A percentile compares a stretch with the other conserved stretches of the same genome.
Conservation (phyloP, 768 basidiomycete genomes). For the Amanita fuliginea region DNA sequence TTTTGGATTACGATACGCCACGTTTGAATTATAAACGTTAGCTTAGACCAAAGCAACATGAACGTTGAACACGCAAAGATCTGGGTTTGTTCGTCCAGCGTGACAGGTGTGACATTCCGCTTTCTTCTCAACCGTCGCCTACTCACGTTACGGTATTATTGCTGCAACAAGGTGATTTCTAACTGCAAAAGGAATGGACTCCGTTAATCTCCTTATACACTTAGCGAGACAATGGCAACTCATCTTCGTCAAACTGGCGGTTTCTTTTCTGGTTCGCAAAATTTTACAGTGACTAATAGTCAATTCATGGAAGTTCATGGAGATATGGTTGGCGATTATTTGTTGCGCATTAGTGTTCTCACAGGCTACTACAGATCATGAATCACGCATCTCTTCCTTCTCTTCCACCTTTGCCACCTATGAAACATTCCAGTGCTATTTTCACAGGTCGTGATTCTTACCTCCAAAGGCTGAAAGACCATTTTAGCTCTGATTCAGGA, state of each 20-base stretch:
- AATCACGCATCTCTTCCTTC: neutral
- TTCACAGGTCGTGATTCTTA: conserved; percentile 5
- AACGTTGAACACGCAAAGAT: no score
- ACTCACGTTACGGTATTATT: neutral
- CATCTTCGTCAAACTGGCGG: neutral
- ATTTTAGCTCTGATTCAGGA: conserved; percentile 4
- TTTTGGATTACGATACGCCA: no score
- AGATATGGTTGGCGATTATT: neutral
- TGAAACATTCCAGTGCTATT: neutral
- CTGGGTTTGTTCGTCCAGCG: neutral
- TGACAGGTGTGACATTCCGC: neutral
- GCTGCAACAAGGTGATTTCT: neutral
- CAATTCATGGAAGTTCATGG: neutral
- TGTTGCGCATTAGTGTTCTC: neutral
- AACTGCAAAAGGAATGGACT: neutral
- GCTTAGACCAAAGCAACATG: no score
- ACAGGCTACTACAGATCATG: neutral
- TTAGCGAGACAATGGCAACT: neutral
- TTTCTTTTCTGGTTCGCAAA: neutral
- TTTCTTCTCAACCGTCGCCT: neutral
- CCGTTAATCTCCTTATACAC: neutral
- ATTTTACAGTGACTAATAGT: neutral
- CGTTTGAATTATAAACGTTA: no score
- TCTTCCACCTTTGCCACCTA: neutral
- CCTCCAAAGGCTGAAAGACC: conserved; percentile 6